A percentile compares a stretch with the other conserved stretches of the same genome.
phyloP scores from a whole-genome alignment of 2,329 filamentous ascomycete species.

The Botrytis cinerea region DNA sequence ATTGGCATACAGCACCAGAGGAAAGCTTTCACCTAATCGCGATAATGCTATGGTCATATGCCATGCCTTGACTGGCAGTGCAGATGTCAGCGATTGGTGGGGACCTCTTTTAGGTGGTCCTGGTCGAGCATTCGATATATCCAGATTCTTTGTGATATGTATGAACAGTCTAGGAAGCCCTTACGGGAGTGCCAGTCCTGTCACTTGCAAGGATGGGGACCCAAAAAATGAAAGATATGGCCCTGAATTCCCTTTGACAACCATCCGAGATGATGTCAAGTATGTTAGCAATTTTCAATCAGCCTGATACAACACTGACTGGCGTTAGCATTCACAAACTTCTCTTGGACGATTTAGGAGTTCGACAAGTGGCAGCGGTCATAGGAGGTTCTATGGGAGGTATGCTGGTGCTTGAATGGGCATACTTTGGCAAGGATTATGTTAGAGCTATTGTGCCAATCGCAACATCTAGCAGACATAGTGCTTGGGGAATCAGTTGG shows the following conservation, averaged over 20 bases:
- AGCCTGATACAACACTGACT: slow-evolving; percentile 27
- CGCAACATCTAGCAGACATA: slow-evolving; percentile 80
- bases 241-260: slow-evolving; percentile 94
- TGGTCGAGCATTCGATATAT: slow-evolving; percentile 78
- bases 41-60: slow-evolving; percentile 77
- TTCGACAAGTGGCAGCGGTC: slow-evolving; percentile 75
- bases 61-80: slow-evolving; percentile 82
- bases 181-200: slow-evolving; percentile 84
- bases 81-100: slow-evolving; percentile 88
- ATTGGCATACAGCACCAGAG: slow-evolving; percentile 67
- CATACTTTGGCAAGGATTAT: slow-evolving; percentile 86
- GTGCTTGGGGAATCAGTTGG: slow-evolving; percentile 90
- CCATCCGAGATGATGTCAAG: slow-evolving; percentile 94
- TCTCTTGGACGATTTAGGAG: slow-evolving; percentile 76
- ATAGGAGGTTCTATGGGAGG: slow-evolving; percentile 85
- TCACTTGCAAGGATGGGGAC: slow-evolving; percentile 85
- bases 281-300: slow-evolving; percentile 49
- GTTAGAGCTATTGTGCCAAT: slow-evolving; percentile 80
- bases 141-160: slow-evolving; percentile 81
- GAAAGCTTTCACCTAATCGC: slow-evolving; percentile 57
- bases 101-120: slow-evolving; percentile 77
- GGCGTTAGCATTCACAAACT: slow-evolving; percentile 71
- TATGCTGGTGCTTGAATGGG: slow-evolving; percentile 90
- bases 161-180: slow-evolving; percentile 85
- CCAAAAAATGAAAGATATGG: slow-evolving; percentile 76